phyloP scores from a whole-genome alignment of 345 rosid species.

The Lumnitzera racemosa region DNA sequence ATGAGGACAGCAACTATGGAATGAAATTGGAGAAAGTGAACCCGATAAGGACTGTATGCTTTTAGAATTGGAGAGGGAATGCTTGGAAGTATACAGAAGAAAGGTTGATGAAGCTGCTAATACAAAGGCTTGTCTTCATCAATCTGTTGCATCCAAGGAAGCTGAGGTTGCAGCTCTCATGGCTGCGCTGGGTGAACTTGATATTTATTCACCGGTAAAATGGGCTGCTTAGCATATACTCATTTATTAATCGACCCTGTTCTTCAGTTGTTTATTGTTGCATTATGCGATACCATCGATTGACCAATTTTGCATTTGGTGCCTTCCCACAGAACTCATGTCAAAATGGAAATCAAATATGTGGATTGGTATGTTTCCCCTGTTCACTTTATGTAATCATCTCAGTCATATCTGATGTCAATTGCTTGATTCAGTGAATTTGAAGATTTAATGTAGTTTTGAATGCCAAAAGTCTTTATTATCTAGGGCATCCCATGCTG shows the following conservation, averaged over 20 bases:
- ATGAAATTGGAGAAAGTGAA: conserved; percentile 88
- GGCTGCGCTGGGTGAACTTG: conserved; percentile 83
- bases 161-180: conserved; percentile 89
- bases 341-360: too few species aligned
- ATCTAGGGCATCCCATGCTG: too few species aligned
- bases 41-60: conserved; percentile 75
- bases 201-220: conserved; percentile 56
- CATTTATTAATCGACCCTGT: neutral
- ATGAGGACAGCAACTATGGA: conserved; percentile 88
- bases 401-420: too few species aligned
- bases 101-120: conserved; percentile 92
- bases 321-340: too few species aligned
- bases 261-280: neutral
- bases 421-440: too few species aligned
- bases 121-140: conserved; percentile 85
- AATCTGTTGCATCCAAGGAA: conserved; percentile 85
- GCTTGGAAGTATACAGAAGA: conserved; percentile 80
- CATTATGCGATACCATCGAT: neutral
- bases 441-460: too few species aligned
- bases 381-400: too few species aligned
- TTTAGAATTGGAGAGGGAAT: conserved; percentile 85
- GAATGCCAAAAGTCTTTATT: too few species aligned
- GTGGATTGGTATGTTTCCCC: too few species aligned
- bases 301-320: too few species aligned
- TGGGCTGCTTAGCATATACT: conserved; percentile 2